A percentile compares a stretch with the other conserved stretches of the same genome.
These are phyloP conservation scores for Vitis rotundifolia DNA, from an alignment of 164 flowering plant genomes.

Conservation along the genomic window DNA sequence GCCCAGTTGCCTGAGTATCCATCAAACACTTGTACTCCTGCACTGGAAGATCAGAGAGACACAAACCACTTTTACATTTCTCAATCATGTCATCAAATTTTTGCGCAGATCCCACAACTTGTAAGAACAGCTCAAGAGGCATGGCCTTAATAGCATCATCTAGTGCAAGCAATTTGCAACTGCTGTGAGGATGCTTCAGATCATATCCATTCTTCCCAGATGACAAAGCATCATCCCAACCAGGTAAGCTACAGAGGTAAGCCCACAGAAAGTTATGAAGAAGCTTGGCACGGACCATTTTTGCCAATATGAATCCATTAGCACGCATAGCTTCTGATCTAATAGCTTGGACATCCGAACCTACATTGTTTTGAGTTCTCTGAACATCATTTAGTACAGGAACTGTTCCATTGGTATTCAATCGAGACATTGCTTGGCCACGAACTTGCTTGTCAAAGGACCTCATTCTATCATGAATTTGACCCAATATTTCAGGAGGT, in stretches of 20 bases:
- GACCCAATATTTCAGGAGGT: constrained; percentile 54
- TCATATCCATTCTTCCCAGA: constrained; percentile 35
- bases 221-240: constrained; percentile 46
- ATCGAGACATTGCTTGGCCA: constrained; percentile 39
- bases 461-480: constrained; percentile 81
- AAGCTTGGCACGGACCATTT: constrained; percentile 89
- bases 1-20: constrained; percentile 70
- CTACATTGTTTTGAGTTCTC: constrained; percentile 35
- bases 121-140: constrained; percentile 88
- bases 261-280: constrained; percentile 82
- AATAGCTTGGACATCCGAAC: constrained; percentile 42
- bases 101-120: constrained; percentile 70
- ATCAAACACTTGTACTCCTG: constrained; percentile 61
- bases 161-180: constrained; percentile 56
- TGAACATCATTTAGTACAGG: constrained; percentile 63
- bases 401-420: constrained; percentile 42
- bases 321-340: constrained; percentile 69
- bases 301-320: constrained; percentile 84
- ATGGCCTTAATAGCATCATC: constrained; percentile 71
- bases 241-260: constrained; percentile 47
- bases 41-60: constrained; percentile 72
- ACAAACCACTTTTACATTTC: constrained; percentile 64
- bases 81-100: constrained; percentile 63
- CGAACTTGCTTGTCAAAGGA: constrained; percentile 66
- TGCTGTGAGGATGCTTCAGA: constrained; percentile 54